Base-by-base conservation (phyloP, 2,329 filamentous ascomycete species). In the Clonostachys chloroleuca region DNA sequence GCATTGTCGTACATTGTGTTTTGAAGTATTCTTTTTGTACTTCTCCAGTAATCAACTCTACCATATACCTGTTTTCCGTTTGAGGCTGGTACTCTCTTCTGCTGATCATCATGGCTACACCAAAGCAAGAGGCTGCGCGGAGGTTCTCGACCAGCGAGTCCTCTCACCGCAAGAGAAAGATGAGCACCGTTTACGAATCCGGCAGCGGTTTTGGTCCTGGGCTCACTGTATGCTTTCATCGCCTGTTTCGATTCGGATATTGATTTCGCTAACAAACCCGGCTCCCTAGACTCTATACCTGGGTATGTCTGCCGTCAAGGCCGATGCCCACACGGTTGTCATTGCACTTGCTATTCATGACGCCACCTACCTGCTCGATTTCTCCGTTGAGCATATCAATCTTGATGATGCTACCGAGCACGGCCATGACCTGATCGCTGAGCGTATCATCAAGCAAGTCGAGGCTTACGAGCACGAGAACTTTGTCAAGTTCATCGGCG, bases 281-380 rank as follows among this genome's bases (percentile, higher is more conserved):
- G 17, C 36, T 13, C 18, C 14, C 6, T 18, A 82, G 78, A 75
- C 75, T 6, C 71, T 86, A 43, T 88, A 78, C 54, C 63, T 82
- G 40, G 84, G 84, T 47, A 77, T 87, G 34, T 81, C 84, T 5
- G 78, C 78, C 39, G 68, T 76, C 43, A 68, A 75, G 43, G 63
- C 69, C 2, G 69, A 78, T 34, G 69, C 78, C 48, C 68, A 71
- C 45, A 74, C 74, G 2, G 72, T 81, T 12, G 75, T 78, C 6
- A 72, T 89, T 20, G 83, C 84, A 13, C 70, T 91, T 43, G 86
- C 85, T 5, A 77, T 87, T 51, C 86, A 89, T 52, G 87, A 92
- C 59, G 81, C 81, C 6, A 84, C 84, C 5, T 92, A 92, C 59
- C 80, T 87, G 18, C 72, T 89, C 41, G 87, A 92, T 61, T 91